A percentile compares a stretch with the other conserved stretches of the same genome.
These are phyloP conservation scores for Candida sojae DNA, from an alignment of 1,139 yeast species.

Conservation along the genomic window DNA sequence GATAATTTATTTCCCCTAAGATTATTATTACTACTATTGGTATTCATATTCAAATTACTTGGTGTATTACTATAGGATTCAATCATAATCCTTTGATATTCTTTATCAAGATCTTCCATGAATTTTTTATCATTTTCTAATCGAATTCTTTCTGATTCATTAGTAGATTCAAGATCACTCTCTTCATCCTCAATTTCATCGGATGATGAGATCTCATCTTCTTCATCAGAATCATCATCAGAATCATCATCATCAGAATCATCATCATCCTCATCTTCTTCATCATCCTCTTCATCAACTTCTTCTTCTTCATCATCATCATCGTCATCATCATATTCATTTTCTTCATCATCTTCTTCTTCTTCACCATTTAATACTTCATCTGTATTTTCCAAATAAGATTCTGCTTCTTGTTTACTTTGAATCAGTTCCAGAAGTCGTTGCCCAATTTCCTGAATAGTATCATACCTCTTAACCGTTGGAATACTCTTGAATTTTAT, in stretches of 20 bases:
- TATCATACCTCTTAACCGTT: constrained; percentile 37
- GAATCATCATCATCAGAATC: constrained; percentile 19
- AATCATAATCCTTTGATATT: constrained; percentile 49
- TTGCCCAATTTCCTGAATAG: constrained; percentile 42
- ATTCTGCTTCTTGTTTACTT: constrained; percentile 19
- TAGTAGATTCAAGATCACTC: constrained; percentile 7
- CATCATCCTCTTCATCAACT: constrained; percentile 22
- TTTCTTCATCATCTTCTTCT: constrained; percentile 19
- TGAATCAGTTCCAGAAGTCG: constrained; percentile 33
- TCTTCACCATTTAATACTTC: constrained; percentile 16
- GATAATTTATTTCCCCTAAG: constrained; percentile 16
- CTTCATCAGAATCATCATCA: constrained; percentile 16
- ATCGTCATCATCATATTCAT: constrained; percentile 19
- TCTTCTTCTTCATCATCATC: constrained; percentile 20
- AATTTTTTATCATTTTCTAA: constrained; percentile 45
- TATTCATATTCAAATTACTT: neutral
- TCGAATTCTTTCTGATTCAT: constrained; percentile 15
- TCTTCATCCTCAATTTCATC: constrained; percentile 14
- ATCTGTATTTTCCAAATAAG: constrained; percentile 17
- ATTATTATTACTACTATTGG: neutral
- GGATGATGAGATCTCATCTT: constrained; percentile 14
- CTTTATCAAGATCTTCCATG: constrained; percentile 54
- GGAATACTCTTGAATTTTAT: constrained; percentile 20
- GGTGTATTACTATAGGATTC: constrained; percentile 44
- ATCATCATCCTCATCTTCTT: constrained; percentile 21